A percentile compares a stretch with the other conserved stretches of the same genome.
Evolutionary conservation across 2,329 filamentous ascomycete species (phyloP).

Genomic region (Rhynchosporium agropyri): DNA sequence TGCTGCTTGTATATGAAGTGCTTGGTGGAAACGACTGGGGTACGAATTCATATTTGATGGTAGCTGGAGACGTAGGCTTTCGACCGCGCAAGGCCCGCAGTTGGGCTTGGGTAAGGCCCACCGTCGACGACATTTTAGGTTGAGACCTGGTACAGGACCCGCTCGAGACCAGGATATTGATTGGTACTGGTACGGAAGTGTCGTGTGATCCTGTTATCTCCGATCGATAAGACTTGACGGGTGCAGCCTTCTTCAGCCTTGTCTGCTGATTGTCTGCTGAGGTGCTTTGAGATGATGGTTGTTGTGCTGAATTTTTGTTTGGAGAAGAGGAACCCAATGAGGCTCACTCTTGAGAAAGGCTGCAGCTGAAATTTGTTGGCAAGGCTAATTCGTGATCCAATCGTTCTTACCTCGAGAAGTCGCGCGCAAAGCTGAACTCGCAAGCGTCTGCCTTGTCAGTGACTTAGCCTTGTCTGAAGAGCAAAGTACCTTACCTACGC

Average conservation of each 20-base stretch:
- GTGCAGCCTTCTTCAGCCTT: constrained; percentile 5
- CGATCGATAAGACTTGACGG: constrained; percentile 10
- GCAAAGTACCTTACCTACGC: too few relatives aligned
- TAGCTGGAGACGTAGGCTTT: background rate
- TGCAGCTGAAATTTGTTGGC: too few relatives aligned
- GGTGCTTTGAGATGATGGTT: background rate
- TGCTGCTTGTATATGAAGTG: background rate
- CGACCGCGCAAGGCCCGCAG: background rate
- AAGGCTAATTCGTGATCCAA: too few relatives aligned
- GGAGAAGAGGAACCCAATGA: too few relatives aligned
- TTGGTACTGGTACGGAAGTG: background rate
- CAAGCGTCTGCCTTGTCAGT: too few relatives aligned
- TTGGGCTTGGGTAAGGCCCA: background rate
- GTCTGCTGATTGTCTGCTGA: background rate
- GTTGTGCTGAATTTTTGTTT: background rate
- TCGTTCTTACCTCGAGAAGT: too few relatives aligned
- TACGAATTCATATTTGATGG: too few relatives aligned
- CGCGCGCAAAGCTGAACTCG: too few relatives aligned
- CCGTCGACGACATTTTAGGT: background rate
- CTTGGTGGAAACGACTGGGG: background rate
- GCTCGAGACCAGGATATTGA: background rate
- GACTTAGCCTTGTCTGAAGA: too few relatives aligned
- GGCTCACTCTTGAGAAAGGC: too few relatives aligned
- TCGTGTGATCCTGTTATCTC: background rate
- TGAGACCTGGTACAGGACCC: too few relatives aligned